These are phyloP conservation scores for Rusavskia elegans DNA, from an alignment of 495 filamentous ascomycete genomes.

Conservation along the genomic window DNA sequence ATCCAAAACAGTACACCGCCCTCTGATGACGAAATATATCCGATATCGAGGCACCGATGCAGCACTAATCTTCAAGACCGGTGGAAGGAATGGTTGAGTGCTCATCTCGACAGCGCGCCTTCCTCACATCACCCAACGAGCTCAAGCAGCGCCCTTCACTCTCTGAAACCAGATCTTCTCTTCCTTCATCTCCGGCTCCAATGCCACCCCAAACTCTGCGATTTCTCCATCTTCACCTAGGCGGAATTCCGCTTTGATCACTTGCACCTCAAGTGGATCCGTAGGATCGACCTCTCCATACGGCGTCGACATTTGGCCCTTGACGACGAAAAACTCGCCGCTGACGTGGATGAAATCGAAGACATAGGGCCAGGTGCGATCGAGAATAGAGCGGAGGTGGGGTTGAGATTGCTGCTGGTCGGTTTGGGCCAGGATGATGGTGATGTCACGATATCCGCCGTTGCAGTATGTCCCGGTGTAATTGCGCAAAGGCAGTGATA, in stretches of 20 bases:
- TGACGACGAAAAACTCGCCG: constrained; percentile 11
- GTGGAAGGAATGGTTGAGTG: no score
- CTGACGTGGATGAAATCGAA: constrained; percentile 11
- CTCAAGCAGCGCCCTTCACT: background rate
- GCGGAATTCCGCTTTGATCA: constrained; percentile 20
- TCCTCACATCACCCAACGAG: no score
- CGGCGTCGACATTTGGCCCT: background rate
- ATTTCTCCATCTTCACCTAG: constrained; percentile 21
- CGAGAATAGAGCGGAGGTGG: constrained; percentile 13
- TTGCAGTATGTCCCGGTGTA: constrained; percentile 29
- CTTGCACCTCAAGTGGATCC: constrained; percentile 5
- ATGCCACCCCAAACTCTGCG: constrained; percentile 16
- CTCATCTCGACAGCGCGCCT: no score
- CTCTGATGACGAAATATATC: no score
- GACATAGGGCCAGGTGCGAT: background rate
- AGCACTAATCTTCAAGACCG: no score
- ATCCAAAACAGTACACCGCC: no score
- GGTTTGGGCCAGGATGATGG: constrained; percentile 13
- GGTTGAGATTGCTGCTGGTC: constrained; percentile 5
- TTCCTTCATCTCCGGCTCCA: constrained; percentile 17
- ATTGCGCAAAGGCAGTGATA: constrained; percentile 15
- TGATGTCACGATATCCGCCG: constrained; percentile 24
- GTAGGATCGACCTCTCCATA: constrained; percentile 17
- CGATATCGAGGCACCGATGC: no score
- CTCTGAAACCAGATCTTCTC: constrained; percentile 14